Percentiles rank a stretch among this genome's conserved stretches.
These are phyloP conservation scores for Tanacetum coccineum DNA, from an alignment of 129 eudicot species.

Conservation along the genomic window DNA sequence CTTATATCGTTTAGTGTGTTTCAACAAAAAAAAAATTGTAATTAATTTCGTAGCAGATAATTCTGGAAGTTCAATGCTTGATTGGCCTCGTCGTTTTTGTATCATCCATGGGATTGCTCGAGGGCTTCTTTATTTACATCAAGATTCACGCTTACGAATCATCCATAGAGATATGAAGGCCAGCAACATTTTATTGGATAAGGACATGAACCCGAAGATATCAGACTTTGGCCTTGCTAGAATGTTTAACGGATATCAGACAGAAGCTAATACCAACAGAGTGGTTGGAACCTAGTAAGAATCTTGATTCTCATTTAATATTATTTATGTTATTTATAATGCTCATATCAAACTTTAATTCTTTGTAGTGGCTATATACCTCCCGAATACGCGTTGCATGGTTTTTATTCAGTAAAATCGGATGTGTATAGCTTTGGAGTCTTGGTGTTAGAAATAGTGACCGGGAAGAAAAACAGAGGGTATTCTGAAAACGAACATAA, in stretches of 20 bases:
- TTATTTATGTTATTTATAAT: background rate
- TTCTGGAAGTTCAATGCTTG: background rate
- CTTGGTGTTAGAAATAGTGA: constrained; percentile 35
- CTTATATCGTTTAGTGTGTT: too few relatives aligned
- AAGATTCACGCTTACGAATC: constrained; percentile 3
- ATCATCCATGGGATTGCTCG: too few relatives aligned
- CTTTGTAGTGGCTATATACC: constrained; percentile 38
- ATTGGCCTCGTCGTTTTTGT: too few relatives aligned
- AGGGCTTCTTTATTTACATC: too few relatives aligned
- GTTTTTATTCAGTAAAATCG: constrained; percentile 32
- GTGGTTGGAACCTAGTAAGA: constrained; percentile 40
- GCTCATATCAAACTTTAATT: constrained; percentile 1
- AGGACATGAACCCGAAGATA: constrained; percentile 31
- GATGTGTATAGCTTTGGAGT: constrained; percentile 43
- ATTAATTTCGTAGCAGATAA: background rate
- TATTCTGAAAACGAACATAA: constrained; percentile 29
- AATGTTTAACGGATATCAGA: constrained; percentile 21
- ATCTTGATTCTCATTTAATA: background rate
- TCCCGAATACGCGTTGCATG: constrained; percentile 37
- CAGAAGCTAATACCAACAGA: constrained; percentile 23
- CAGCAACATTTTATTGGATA: constrained; percentile 30
- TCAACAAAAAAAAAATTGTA: too few relatives aligned
- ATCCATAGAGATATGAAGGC: constrained; percentile 39
- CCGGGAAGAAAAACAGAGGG: constrained; percentile 41
- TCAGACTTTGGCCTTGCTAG: constrained; percentile 40